Percentiles rank a stretch among this genome's conserved stretches.
phyloP scores from a whole-genome alignment of 2,329 filamentous ascomycete genomes.

The Balansia obtecta region DNA sequence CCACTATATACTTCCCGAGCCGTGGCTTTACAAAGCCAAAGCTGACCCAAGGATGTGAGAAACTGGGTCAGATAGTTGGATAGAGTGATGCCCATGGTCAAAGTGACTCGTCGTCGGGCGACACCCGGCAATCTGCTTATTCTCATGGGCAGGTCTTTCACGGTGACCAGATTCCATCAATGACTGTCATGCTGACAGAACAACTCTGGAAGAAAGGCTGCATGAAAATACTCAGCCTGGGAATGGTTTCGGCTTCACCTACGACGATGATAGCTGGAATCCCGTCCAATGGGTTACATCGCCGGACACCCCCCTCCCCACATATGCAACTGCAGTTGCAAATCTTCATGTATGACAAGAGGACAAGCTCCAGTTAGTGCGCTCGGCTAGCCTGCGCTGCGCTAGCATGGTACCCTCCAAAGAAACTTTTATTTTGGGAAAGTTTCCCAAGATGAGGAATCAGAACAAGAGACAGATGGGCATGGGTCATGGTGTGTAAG shows the following conservation, averaged over 20 bases:
- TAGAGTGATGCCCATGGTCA: background rate
- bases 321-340: background rate
- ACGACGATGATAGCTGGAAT: background rate
- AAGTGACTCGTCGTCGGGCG: background rate
- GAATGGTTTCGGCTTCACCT: background rate
- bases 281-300: conserved; percentile 2
- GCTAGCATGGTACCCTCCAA: background rate
- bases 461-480: background rate
- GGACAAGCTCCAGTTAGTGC: background rate
- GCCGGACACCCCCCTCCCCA: background rate
- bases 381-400: background rate
- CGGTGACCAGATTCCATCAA: background rate
- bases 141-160: background rate
- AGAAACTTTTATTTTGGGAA: background rate
- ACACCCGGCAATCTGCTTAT: conserved; percentile 1
- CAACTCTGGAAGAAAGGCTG: background rate
- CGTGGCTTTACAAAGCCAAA: background rate
- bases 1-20: conserved; percentile 6
- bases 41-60: background rate
- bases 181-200: conserved; percentile 2
- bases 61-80: background rate
- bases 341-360: conserved; percentile 4
- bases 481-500: background rate
- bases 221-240: background rate
- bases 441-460: too few species aligned